Base-by-base conservation (phyloP, 2,329 filamentous ascomycete genomes). In the Pezicula carpinea region DNA sequence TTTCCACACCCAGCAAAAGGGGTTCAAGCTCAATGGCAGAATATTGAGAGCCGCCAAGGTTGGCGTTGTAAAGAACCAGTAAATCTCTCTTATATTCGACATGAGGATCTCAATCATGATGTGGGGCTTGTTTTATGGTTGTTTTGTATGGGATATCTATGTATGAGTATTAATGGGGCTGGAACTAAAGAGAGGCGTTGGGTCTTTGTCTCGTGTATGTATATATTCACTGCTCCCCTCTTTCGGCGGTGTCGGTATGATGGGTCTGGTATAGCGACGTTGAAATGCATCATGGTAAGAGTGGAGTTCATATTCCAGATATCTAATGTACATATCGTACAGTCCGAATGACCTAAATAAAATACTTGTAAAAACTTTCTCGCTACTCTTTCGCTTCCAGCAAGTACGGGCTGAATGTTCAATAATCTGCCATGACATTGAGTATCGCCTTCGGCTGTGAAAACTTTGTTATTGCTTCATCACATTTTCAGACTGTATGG, bases 1-100 rank as follows among this genome's bases (percentile, higher is more conserved):
- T 63, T 93, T 97, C 73, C 83, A 85, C 66, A 89, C 89, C 42
- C 92, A 97, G 77, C 88, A 89, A 70, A 97, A 96, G 77, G 93
- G 93, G 45, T 99, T 96, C 76, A 83, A 82, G 70, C 80, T 97
- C 55, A 97, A 99, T 66, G 91, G 92, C 50, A 79, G 93, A 52
- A 78, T 96, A 48, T 71, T 99, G 62, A 82, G 93, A 67, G 89
- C 92, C 54, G 89, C 92, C 64, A 96, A 97, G 79, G 92, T 97
- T 54, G 91, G 92, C 64, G 90, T 96, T 48, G 91, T 95, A 56
- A 95, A 93, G 80, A 95, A 93, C 73, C 44, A 41, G 29, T 59
- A 57, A 38, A 51, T 32, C 23, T 15, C 22, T 49, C n/a, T 33
- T 35, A 39, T 8, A 10, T 29, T 10, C 26, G 10, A 11, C 13